Evolutionary conservation across 768 basidiomycete species (phyloP).

Genomic region (Brasilioporus rufonigricans): DNA sequence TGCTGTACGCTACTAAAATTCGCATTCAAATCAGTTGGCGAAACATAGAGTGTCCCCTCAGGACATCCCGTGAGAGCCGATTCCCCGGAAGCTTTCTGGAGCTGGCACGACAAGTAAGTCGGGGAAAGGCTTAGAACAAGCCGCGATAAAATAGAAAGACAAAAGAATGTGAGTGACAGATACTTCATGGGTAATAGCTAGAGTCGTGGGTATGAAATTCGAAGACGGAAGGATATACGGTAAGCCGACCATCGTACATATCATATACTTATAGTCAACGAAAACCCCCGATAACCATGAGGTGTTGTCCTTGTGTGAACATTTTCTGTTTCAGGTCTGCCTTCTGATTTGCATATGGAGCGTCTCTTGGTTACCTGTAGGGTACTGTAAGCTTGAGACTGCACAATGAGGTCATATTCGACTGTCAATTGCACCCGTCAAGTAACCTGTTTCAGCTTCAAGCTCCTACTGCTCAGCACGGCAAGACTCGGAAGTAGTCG

Average conservation of each 20-base stretch:
- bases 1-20: constrained; percentile 51
- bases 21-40: constrained; percentile 43
- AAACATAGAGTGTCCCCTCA: constrained; percentile 58
- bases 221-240: too few relatives aligned
- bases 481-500: neutral
- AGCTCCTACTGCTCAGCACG: neutral
- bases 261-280: neutral
- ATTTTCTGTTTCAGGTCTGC: constrained; percentile 1
- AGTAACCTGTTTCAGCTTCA: too few relatives aligned
- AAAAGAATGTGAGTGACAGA: constrained; percentile 4
- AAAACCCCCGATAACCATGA: neutral
- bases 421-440: too few relatives aligned
- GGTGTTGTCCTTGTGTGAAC: neutral
- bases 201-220: neutral
- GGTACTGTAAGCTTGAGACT: neutral
- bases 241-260: too few relatives aligned
- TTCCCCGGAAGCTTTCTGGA: constrained; percentile 40
- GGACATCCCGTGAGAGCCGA: constrained; percentile 56
- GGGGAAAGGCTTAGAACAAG: constrained; percentile 41
- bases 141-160: neutral
- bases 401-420: neutral
- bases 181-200: constrained; percentile 6
- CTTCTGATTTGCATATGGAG: neutral
- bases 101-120: constrained; percentile 47
- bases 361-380: neutral